These are phyloP conservation scores for Penicillium bovifimosum DNA, from an alignment of 495 filamentous ascomycete genomes.

Conservation along the genomic window DNA sequence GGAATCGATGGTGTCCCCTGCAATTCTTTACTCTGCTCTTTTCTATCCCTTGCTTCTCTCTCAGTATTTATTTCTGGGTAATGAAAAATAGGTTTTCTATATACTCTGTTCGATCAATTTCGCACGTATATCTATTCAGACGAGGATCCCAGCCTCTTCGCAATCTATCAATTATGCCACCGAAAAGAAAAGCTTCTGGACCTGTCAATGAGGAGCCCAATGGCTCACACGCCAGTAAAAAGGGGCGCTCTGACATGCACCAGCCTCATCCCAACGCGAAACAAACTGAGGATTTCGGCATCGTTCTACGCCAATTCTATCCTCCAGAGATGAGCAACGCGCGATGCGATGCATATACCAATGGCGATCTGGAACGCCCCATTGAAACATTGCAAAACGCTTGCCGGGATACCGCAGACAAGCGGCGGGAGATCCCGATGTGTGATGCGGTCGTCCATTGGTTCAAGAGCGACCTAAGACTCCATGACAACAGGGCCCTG, in stretches of 20 bases:
- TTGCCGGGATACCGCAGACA: constrained; percentile 44
- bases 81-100: neutral
- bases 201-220: constrained; percentile 4
- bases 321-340: constrained; percentile 77
- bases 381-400: constrained; percentile 57
- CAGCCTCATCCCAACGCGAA: constrained; percentile 35
- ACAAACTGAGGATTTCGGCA: constrained; percentile 58
- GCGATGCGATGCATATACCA: constrained; percentile 65
- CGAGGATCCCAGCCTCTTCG: neutral
- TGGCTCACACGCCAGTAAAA: constrained; percentile 13
- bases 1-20: neutral
- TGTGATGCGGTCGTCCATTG: constrained; percentile 75
- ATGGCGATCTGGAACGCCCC: constrained; percentile 60
- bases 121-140: neutral
- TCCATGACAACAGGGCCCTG: constrained; percentile 68
- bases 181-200: constrained; percentile 26
- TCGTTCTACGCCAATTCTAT: constrained; percentile 76
- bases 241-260: constrained; percentile 15
- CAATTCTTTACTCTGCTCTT: neutral
- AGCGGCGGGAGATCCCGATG: constrained; percentile 40
- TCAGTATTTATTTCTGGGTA: neutral
- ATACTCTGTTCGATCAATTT: neutral
- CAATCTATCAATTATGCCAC: constrained; percentile 15
- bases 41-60: too few relatives aligned
- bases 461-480: constrained; percentile 82